Base-by-base conservation (phyloP, 805 yeast species). In the Pichia rugopelliculosa region DNA sequence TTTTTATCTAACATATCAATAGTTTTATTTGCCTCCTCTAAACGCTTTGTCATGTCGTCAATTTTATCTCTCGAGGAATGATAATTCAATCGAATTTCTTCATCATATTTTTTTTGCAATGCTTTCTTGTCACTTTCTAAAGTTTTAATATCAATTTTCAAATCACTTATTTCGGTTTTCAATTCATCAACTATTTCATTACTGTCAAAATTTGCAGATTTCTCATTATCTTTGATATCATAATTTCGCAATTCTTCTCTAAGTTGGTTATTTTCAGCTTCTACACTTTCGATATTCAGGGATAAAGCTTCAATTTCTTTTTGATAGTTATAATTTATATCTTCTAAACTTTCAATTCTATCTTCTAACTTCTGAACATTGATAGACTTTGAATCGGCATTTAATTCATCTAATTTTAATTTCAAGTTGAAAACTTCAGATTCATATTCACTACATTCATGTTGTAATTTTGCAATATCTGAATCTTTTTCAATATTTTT, bases 121-220 rank as follows among this genome's bases (percentile, higher is more conserved):
- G 15, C 1, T 12, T 13, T 23, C 15, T 44, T 39, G 6, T 45
- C 48, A 3, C 25, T 13, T 34, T 37, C 21, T 30, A 30, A 26
- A 58, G 40, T 34, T 55, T 47, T 21, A 2, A 30, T 30, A 30
- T 30, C 34, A 30, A 30, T n/a, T n/a, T 30, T 30, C 10, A 30
- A 30, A 30, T 30, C 34, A 30, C 48, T 43, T 13, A 49, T 27
- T 23, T 45, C 26, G 6, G n/a, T 20, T 15, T 44, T 26, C 21
- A 62, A 39, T 1, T 50, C 41, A 21, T 55, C 57, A 22, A 57
- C 58, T 45, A 64, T 68, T 3, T 55, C 50, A 42, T 59, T 56
- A 25, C 57, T 47, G 20, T 45, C 45, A 4, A 50, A 48, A 21
- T 51, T 48, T 12, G 46, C 45, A 4, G 18, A 37, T 26, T 38